phyloP scores from a whole-genome alignment of 306 rosid species.

The peach (Prunus persica) region Prunus_persica_NCBIv2 NC_034010.1:24603001-24603500 shows the following conservation, averaged over 20 bases:
- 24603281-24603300: slow-evolving; percentile 36
- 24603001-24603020: neutral
- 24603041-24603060: neutral
- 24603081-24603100: slow-evolving; percentile 26
- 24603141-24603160: neutral
- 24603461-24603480: slow-evolving; percentile 57
- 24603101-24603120: slow-evolving; percentile 34
- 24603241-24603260: slow-evolving; percentile 29
- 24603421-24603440: slow-evolving; percentile 29
- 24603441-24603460: slow-evolving; percentile 43
- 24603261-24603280: slow-evolving; percentile 29
- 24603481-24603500: slow-evolving; percentile 57
- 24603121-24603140: slow-evolving; percentile 33
- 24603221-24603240: slow-evolving; percentile 11
- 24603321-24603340: slow-evolving; percentile 16
- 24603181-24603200: slow-evolving; percentile 26
- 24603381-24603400: slow-evolving; percentile 55
- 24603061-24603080: neutral
- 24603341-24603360: slow-evolving; percentile 59
- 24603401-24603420: slow-evolving; percentile 49
- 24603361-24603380: slow-evolving; percentile 61
- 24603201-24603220: slow-evolving; percentile 17
- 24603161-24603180: slow-evolving; percentile 28
- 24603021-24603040: neutral
- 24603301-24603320: slow-evolving; percentile 29